Conservation (phyloP, 2,329 filamentous ascomycete species). For the Lachnellula hyalina region DNA sequence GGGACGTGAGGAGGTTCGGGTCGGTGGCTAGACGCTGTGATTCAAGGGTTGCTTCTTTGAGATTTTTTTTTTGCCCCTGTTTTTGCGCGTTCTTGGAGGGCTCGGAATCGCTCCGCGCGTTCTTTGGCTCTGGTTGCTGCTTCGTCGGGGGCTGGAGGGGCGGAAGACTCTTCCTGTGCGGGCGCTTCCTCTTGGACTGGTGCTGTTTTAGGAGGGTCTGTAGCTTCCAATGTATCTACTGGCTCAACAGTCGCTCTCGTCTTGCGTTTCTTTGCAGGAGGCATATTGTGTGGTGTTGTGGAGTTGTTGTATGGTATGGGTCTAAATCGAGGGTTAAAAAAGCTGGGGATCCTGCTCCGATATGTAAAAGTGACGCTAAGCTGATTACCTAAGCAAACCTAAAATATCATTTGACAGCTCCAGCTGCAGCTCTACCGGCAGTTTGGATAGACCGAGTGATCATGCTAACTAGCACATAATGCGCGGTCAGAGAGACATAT, state of each 20-base stretch:
- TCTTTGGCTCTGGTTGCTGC: constrained; percentile 52
- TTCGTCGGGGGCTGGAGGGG: constrained; percentile 22
- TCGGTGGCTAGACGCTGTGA: constrained; percentile 74
- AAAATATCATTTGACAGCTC: too few relatives aligned
- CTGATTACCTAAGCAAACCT: too few relatives aligned
- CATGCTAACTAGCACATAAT: constrained; percentile 1
- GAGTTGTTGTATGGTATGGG: neutral
- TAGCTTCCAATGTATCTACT: constrained; percentile 9
- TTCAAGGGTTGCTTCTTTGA: constrained; percentile 79
- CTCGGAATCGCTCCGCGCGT: constrained; percentile 77
- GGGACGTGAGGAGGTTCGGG: constrained; percentile 66
- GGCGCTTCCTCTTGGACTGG: constrained; percentile 7
- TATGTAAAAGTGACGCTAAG: too few relatives aligned
- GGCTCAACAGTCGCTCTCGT: constrained; percentile 29
- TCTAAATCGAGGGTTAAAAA: constrained; percentile 25
- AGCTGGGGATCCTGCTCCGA: neutral
- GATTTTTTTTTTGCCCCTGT: constrained; percentile 65
- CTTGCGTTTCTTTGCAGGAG: constrained; percentile 43
- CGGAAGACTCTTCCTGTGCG: constrained; percentile 15
- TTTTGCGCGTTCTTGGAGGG: constrained; percentile 76
- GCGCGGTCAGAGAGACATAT: constrained; percentile 6
- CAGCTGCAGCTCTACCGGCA: too few relatives aligned
- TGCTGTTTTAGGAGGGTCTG: neutral
- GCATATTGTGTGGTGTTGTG: constrained; percentile 30
- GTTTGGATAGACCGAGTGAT: neutral